Conservation (phyloP, 1,139 yeast species). For the Saccharomyces hybrid region DNA sequence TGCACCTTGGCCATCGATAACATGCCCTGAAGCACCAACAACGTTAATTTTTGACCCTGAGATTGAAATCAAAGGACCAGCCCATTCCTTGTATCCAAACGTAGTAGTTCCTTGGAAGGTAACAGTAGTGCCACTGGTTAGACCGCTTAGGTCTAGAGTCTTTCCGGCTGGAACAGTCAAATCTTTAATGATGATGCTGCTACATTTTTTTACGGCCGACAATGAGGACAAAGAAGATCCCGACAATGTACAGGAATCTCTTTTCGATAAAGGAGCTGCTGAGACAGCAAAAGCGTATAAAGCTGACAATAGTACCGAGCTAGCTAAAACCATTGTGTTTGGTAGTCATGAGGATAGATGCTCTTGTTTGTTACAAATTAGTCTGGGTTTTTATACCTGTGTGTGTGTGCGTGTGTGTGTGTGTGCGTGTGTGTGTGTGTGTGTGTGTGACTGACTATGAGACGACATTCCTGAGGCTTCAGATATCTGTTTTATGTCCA, state of each 20-base stretch:
- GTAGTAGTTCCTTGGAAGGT: constrained; percentile 14
- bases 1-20: constrained; percentile 13
- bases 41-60: constrained; percentile 12
- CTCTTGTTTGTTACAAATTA: background rate
- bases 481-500: background rate
- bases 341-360: background rate
- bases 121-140: constrained; percentile 13
- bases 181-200: constrained; percentile 8
- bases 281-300: background rate
- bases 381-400: background rate
- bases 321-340: background rate
- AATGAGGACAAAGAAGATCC: constrained; percentile 3
- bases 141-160: constrained; percentile 13
- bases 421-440: background rate
- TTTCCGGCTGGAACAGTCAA: constrained; percentile 15
- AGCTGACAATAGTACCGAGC: background rate
- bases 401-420: background rate
- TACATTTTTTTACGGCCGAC: constrained; percentile 8
- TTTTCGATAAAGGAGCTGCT: constrained; percentile 4
- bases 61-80: constrained; percentile 13
- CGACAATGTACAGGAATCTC: constrained; percentile 7
- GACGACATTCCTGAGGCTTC: background rate
- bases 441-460: background rate
- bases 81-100: constrained; percentile 14
- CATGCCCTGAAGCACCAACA: constrained; percentile 12